Evolutionary conservation across 2,329 filamentous ascomycete genomes (phyloP).

Genomic region (Aspergillus alliaceus): DNA sequence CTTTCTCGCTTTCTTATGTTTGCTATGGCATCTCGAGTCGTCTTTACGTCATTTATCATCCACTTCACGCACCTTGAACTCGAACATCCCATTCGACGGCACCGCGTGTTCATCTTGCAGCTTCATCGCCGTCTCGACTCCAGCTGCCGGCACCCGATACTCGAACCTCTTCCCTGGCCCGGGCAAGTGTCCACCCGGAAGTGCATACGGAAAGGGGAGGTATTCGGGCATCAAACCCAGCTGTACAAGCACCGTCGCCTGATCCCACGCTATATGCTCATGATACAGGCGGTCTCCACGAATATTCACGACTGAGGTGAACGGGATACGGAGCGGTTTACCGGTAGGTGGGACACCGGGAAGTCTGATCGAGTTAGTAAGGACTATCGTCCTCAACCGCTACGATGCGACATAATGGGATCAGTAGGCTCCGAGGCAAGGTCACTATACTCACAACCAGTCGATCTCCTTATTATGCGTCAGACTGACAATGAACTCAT

Average conservation of each 20-base stretch:
- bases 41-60: constrained; percentile 12
- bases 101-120: constrained; percentile 51
- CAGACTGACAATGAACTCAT: constrained; percentile 67
- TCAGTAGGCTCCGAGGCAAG: neutral
- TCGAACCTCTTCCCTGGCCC: constrained; percentile 50
- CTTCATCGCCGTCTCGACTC: constrained; percentile 54
- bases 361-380: constrained; percentile 37
- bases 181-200: constrained; percentile 42
- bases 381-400: neutral
- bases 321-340: constrained; percentile 57
- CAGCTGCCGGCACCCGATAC: constrained; percentile 62
- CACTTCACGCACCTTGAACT: constrained; percentile 32
- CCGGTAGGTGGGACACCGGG: constrained; percentile 61
- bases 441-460: constrained; percentile 61
- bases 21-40: neutral
- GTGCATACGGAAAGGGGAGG: constrained; percentile 60
- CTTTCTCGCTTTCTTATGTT: neutral
- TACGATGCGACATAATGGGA: no score
- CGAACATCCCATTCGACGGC: constrained; percentile 60
- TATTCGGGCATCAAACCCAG: constrained; percentile 65
- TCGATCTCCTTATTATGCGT: constrained; percentile 65
- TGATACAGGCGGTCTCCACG: constrained; percentile 68
- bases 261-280: constrained; percentile 72
- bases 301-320: constrained; percentile 66
- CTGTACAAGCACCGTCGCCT: constrained; percentile 62